Evolutionary conservation across 169 alveolate species (phyloP).

Genomic region (Plasmodium vinckei): DNA sequence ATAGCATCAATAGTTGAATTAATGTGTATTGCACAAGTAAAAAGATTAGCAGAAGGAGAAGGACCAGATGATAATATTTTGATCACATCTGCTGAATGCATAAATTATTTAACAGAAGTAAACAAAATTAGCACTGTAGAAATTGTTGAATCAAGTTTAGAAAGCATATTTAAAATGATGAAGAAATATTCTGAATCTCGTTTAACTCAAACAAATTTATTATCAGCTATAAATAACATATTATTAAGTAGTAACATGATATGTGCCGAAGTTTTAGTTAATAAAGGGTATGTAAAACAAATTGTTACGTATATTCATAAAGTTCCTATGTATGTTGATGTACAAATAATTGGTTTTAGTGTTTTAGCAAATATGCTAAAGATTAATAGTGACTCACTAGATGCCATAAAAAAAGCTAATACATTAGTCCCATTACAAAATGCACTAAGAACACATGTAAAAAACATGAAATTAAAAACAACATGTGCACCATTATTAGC

Average conservation of each 20-base stretch:
- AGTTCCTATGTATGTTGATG: slow-evolving; percentile 90
- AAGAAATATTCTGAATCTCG: slow-evolving; percentile 89
- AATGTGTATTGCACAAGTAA: slow-evolving; percentile 88
- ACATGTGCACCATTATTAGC: slow-evolving; percentile 90
- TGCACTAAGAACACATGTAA: slow-evolving; percentile 91
- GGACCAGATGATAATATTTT: slow-evolving; percentile 90
- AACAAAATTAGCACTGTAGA: slow-evolving; percentile 79
- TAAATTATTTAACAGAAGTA: slow-evolving; percentile 83
- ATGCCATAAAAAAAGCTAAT: slow-evolving; percentile 77
- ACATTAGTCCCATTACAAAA: slow-evolving; percentile 80
- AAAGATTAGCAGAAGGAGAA: slow-evolving; percentile 88
- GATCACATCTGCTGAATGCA: slow-evolving; percentile 85
- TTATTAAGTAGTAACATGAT: slow-evolving; percentile 81
- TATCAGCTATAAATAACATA: slow-evolving; percentile 87
- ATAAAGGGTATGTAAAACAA: slow-evolving; percentile 83
- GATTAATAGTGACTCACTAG: slow-evolving; percentile 79
- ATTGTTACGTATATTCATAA: slow-evolving; percentile 86
- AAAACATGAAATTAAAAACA: slow-evolving; percentile 85
- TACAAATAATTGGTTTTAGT: slow-evolving; percentile 88
- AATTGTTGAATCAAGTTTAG: slow-evolving; percentile 82
- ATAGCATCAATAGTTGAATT: slow-evolving; percentile 79
- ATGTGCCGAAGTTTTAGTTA: slow-evolving; percentile 82
- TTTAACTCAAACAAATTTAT: slow-evolving; percentile 86
- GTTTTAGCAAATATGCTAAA: slow-evolving; percentile 84
- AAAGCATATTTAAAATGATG: slow-evolving; percentile 86